Conservation (phyloP, 108 stramenopile genomes). For the Cylindrotheca closterium region DNA sequence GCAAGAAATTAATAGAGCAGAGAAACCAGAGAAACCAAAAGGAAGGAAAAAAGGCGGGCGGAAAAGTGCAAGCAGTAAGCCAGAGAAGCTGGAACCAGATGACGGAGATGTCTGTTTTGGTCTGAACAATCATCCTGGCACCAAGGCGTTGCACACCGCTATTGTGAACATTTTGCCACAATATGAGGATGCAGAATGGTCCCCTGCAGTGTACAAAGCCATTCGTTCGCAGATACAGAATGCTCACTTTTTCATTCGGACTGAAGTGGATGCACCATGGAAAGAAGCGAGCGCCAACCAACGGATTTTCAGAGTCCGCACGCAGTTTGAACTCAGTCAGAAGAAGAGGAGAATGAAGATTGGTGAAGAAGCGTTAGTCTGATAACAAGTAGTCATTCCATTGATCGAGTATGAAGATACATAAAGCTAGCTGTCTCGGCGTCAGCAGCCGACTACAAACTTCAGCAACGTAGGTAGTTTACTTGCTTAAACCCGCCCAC, state of each 20-base stretch:
- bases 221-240: constrained; percentile 10
- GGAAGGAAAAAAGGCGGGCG: neutral
- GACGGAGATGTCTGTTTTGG: constrained; percentile 21
- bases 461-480: no score
- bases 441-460: no score
- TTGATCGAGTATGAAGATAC: no score
- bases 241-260: constrained; percentile 15
- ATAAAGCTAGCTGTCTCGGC: no score
- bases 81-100: constrained; percentile 6
- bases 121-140: constrained; percentile 14
- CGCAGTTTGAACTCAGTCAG: constrained; percentile 16
- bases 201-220: constrained; percentile 21
- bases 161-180: constrained; percentile 4
- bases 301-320: neutral
- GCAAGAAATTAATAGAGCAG: no score
- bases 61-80: neutral
- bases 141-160: constrained; percentile 14
- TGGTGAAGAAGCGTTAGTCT: neutral
- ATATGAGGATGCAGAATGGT: constrained; percentile 3
- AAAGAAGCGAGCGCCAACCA: constrained; percentile 10
- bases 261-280: constrained; percentile 17
- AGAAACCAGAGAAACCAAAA: constrained; percentile 2
- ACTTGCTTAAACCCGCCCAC: no score
- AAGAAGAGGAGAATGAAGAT: constrained; percentile 3
- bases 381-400: neutral